A percentile compares a stretch with the other conserved stretches of the same genome.
Conservation (phyloP, 1,284 basidiomycete species). For the Calocybe gambosa region DNA sequence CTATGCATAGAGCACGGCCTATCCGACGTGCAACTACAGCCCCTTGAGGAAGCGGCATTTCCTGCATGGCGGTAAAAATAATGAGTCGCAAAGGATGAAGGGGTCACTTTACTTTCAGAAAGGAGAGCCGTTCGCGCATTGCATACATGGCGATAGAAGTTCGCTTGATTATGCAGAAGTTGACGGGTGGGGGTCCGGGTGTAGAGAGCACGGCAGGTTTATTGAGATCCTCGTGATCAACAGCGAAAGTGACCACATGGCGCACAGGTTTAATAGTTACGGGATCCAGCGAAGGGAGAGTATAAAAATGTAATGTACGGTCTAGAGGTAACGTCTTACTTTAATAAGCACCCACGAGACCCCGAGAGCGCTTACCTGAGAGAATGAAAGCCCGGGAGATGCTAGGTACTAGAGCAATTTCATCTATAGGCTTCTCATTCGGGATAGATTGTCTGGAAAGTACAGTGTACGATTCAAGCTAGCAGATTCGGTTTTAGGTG, state of each 20-base stretch:
- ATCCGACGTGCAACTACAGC: constrained; percentile 60
- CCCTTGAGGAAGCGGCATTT: constrained; percentile 70
- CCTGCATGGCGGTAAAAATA: constrained; percentile 37
- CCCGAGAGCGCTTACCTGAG: constrained; percentile 46
- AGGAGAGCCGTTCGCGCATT: constrained; percentile 53
- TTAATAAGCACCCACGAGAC: constrained; percentile 10
- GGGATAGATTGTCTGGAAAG: constrained; percentile 63
- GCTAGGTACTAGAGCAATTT: constrained; percentile 73
- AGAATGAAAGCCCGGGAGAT: constrained; percentile 66
- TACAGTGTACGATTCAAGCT: constrained; percentile 62
- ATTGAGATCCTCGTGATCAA: constrained; percentile 73
- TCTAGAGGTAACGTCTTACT: constrained; percentile 38
- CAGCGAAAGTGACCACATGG: constrained; percentile 70
- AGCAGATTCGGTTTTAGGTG: not conserved
- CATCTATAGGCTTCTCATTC: constrained; percentile 61
- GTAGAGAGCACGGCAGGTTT: constrained; percentile 43
- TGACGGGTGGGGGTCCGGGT: constrained; percentile 46
- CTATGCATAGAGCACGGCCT: constrained; percentile 66
- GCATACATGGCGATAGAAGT: constrained; percentile 63
- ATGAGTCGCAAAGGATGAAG: not conserved
- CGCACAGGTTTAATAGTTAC: constrained; percentile 73
- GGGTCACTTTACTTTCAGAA: constrained; percentile 46
- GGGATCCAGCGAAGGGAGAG: constrained; percentile 72
- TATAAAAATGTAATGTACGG: constrained; percentile 73
- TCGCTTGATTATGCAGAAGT: constrained; percentile 76